A percentile compares a stretch with the other conserved stretches of the same genome.
These are phyloP conservation scores for Didymella segeticola DNA, from an alignment of 2,329 filamentous ascomycete genomes.

Conservation along the genomic window DNA sequence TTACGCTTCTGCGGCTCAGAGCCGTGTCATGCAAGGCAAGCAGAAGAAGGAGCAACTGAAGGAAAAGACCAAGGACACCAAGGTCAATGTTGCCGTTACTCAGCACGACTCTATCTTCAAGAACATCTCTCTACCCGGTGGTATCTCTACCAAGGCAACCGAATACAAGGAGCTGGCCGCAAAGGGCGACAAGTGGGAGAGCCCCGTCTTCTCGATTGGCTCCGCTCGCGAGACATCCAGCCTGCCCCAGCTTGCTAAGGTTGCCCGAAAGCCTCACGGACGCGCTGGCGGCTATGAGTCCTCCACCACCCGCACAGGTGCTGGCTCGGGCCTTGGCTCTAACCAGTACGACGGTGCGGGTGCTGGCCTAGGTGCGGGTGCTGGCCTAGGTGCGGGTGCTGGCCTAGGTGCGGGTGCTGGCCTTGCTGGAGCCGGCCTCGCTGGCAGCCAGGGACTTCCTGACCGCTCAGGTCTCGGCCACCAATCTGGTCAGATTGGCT, in stretches of 20 bases:
- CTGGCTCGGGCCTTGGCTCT: conserved; percentile 22
- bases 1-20: conserved; percentile 78
- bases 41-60: conserved; percentile 71
- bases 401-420: conserved; percentile 11
- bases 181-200: conserved; percentile 94
- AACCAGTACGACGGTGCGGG: conserved; percentile 23
- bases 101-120: conserved; percentile 93
- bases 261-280: conserved; percentile 66
- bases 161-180: conserved; percentile 87
- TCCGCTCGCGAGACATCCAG: conserved; percentile 73
- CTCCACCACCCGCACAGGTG: conserved; percentile 23
- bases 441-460: conserved; percentile 5
- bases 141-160: conserved; percentile 90
- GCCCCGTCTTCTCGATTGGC: conserved; percentile 89
- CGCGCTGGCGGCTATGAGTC: conserved; percentile 47
- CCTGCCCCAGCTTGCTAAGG: conserved; percentile 65
- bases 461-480: conserved; percentile 18
- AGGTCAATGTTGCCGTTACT: conserved; percentile 83
- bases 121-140: conserved; percentile 81
- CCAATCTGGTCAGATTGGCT: conserved; percentile 18
- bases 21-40: conserved; percentile 76
- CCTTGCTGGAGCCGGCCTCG: conserved; percentile 8
- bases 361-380: conserved; percentile 14
- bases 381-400: conserved; percentile 7
- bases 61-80: conserved; percentile 64